A percentile compares a stretch with the other conserved stretches of the same genome.
phyloP scores from a whole-genome alignment of 2,329 filamentous ascomycete genomes.

The Amauroascus verrucosus region DNA sequence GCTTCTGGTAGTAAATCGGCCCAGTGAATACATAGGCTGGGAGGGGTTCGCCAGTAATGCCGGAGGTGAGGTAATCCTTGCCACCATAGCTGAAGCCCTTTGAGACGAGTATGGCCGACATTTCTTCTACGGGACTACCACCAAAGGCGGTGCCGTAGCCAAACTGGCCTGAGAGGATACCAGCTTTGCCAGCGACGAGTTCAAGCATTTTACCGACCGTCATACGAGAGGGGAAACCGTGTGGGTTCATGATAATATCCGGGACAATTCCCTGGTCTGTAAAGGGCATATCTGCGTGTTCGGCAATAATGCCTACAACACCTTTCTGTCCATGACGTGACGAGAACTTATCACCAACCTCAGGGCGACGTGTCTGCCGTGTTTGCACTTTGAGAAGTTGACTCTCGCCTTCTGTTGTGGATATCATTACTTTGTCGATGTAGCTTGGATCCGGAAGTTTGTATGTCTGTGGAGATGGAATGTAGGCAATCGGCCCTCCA shows the following conservation, averaged over 20 bases:
- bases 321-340: conserved; percentile 98
- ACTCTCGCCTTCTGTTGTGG: conserved; percentile 75
- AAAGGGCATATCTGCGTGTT: conserved; percentile 96
- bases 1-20: conserved; percentile 97
- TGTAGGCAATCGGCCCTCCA: conserved; percentile 37
- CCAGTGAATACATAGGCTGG: conserved; percentile 98
- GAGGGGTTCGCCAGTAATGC: conserved; percentile 85
- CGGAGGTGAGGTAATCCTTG: conserved; percentile 92
- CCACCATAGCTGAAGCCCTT: conserved; percentile 93
- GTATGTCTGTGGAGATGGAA: conserved; percentile 52
- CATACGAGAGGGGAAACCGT: conserved; percentile 99
- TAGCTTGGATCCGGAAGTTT: conserved; percentile 75
- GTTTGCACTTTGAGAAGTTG: conserved; percentile 89
- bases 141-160: conserved; percentile 86
- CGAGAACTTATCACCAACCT: conserved; percentile 96
- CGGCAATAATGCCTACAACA: conserved; percentile 90
- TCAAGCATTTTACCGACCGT: conserved; percentile 97
- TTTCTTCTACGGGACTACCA: conserved; percentile 75
- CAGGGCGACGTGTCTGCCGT: conserved; percentile 86
- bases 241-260: conserved; percentile 99
- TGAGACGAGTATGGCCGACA: conserved; percentile 72
- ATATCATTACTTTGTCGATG: conserved; percentile 93
- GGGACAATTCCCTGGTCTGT: conserved; percentile 82
- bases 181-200: conserved; percentile 86
- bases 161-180: conserved; percentile 70